Percentiles rank a stretch among this genome's conserved stretches.
These are phyloP conservation scores for Diplogelasinospora grovesii DNA, from an alignment of 495 filamentous ascomycete species.

Conservation along the genomic window DNA sequence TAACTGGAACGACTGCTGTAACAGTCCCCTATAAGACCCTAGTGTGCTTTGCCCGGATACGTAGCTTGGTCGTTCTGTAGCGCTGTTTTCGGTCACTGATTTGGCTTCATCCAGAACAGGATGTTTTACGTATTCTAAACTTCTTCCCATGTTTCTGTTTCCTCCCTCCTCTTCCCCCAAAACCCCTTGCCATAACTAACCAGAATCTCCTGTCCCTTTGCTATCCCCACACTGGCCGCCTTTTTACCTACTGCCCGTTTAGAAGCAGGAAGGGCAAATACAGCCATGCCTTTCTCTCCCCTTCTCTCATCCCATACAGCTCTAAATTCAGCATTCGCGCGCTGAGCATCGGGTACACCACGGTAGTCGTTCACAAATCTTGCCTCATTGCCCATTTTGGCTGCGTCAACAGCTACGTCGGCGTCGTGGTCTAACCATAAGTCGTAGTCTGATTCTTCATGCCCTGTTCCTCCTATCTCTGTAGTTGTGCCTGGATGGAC, in stretches of 20 bases:
- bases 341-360: conserved; percentile 37
- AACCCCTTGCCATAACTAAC: conserved; percentile 69
- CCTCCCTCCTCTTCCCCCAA: conserved; percentile 32
- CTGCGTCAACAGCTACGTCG: conserved; percentile 59
- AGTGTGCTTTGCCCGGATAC: too few relatives aligned
- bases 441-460: conserved; percentile 58
- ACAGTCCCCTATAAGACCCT: too few relatives aligned
- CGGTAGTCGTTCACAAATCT: conserved; percentile 71
- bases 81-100: too few relatives aligned
- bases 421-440: conserved; percentile 52
- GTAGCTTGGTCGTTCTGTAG: too few relatives aligned
- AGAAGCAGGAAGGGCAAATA: conserved; percentile 49
- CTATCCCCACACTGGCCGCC: conserved; percentile 24
- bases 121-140: too few relatives aligned
- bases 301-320: conserved; percentile 43
- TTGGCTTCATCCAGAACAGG: too few relatives aligned
- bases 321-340: conserved; percentile 57
- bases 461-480: conserved; percentile 16
- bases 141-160: too few relatives aligned
- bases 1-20: too few relatives aligned
- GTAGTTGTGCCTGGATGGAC: conserved; percentile 39
- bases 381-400: conserved; percentile 57
- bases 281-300: conserved; percentile 48
- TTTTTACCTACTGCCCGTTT: conserved; percentile 44
- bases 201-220: conserved; percentile 33